Conservation (phyloP, 306 rosid species). For the Quercus parvula region DNA sequence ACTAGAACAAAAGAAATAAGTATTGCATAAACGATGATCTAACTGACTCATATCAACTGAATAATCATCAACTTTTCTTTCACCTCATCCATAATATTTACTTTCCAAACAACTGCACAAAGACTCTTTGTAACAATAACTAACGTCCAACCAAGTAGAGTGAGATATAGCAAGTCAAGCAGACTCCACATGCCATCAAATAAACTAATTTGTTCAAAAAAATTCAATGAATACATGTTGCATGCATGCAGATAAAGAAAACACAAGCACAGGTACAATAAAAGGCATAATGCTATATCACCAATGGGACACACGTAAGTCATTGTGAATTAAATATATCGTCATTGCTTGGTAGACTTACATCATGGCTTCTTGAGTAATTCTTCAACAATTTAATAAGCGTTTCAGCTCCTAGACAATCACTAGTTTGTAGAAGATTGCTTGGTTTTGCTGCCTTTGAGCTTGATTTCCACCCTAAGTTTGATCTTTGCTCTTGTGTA, state of each 20-base stretch:
- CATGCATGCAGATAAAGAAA: too few relatives aligned
- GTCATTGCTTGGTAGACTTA: slow-evolving; percentile 1
- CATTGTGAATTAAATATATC: background rate
- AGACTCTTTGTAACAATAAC: too few relatives aligned
- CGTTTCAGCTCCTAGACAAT: slow-evolving; percentile 96
- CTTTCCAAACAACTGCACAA: too few relatives aligned
- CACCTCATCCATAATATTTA: too few relatives aligned
- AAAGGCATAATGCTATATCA: background rate
- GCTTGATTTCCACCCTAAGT: slow-evolving; percentile 85
- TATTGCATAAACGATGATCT: too few relatives aligned
- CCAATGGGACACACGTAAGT: background rate
- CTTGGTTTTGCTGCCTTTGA: slow-evolving; percentile 66
- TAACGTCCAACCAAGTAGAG: too few relatives aligned
- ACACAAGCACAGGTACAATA: too few relatives aligned
- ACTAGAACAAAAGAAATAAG: too few relatives aligned
- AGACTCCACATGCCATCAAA: too few relatives aligned
- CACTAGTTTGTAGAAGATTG: slow-evolving; percentile 69
- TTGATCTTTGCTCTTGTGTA: slow-evolving; percentile 92
- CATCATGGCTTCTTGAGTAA: slow-evolving; percentile 96
- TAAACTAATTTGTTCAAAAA: background rate
- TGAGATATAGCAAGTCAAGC: too few relatives aligned
- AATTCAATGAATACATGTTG: background rate
- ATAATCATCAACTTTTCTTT: too few relatives aligned
- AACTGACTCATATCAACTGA: too few relatives aligned
- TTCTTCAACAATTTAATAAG: slow-evolving; percentile 90